phyloP scores from a whole-genome alignment of 2,329 filamentous ascomycete genomes.

The Microcera coccophila region DNA sequence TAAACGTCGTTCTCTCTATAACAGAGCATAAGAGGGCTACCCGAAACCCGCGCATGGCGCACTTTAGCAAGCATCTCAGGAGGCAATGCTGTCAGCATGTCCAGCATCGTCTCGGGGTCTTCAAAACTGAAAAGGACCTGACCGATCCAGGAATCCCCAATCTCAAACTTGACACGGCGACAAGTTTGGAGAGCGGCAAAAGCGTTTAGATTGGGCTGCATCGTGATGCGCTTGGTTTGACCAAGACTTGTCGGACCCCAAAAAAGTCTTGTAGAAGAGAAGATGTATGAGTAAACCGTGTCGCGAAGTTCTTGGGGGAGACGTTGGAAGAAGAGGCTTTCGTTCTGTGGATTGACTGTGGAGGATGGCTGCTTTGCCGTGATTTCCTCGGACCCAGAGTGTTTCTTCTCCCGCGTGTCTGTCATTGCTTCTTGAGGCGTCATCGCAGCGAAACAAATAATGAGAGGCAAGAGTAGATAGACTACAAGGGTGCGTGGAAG shows the following conservation, averaged over 20 bases:
- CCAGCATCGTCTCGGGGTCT: slow-evolving; percentile 5
- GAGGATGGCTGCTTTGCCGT: neutral
- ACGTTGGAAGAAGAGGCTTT: slow-evolving; percentile 1
- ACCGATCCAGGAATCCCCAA: slow-evolving; percentile 10
- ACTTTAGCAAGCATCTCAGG: slow-evolving; percentile 3
- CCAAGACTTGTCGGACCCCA: neutral
- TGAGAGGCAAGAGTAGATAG: too few relatives aligned
- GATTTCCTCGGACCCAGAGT: too few relatives aligned
- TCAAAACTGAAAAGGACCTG: slow-evolving; percentile 10
- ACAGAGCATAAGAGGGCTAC: neutral
- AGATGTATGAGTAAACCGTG: slow-evolving; percentile 1
- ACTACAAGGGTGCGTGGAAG: too few relatives aligned
- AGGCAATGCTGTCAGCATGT: slow-evolving; percentile 5
- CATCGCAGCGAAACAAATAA: too few relatives aligned
- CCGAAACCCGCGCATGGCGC: slow-evolving; percentile 3
- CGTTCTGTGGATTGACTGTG: neutral
- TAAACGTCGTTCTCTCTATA: neutral
- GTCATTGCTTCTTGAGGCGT: neutral
- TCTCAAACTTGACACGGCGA: slow-evolving; percentile 5
- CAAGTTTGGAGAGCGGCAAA: slow-evolving; percentile 11
- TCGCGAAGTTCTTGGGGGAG: slow-evolving; percentile 6
- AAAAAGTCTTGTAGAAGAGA: slow-evolving; percentile 1
- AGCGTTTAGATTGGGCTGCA: slow-evolving; percentile 1
- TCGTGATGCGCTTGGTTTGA: neutral
- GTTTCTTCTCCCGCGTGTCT: neutral